Evolutionary conservation across 2,329 filamentous ascomycete species (phyloP), one percentile per base, ranked within the genome.

Genomic region (Thielaviopsis populi): DNA sequence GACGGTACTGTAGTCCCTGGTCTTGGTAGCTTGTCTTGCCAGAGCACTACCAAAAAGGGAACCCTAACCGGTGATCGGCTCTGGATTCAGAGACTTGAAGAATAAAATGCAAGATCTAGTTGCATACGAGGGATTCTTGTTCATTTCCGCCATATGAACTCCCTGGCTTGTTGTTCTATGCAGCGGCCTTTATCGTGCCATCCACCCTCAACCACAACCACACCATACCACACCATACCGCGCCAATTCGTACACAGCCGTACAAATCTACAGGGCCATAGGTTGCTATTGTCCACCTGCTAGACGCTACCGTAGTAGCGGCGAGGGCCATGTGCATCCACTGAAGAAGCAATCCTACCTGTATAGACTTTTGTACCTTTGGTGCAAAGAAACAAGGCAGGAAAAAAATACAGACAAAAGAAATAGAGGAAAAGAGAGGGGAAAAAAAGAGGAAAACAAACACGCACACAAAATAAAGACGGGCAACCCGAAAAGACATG

Each of bases 71-170:
- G 50, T 33, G 50, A 56, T 56, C 17, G 15, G 24, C 27, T 33
- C 50, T 56, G 27, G 30, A 15, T 33, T 56, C n/a, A 19, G n/a
- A 46, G 17, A 46, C 42, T 33, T 56, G 50, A 56, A 56, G 50
- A 56, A 56, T 56, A 10, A 4, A 6, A 17, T 33, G 13, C 13
- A 33, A 56, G 27, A 30, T 30, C 50, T 30, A 8, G 50, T 33
- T 56, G 50, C 50, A 56, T 56, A 17, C 17, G 50, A 56, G 50
- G 50, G 50, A 56, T 56, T 56, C 50, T 54, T n/a, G 19, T 33
- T 56, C 24, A 56, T 56, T 56, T 56, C 50, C 24, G 17, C 7
- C 11, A n/a, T 37, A 56, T 56, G 50, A 56, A 56, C 33, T 27
- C 50, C 27, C 24, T 4, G 13, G 24, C 42, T 43, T 43, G n/a